Percentiles rank a stretch among this genome's conserved stretches.
Conservation (phyloP, 257 asterid species). For the Forsythia viridissima region DNA sequence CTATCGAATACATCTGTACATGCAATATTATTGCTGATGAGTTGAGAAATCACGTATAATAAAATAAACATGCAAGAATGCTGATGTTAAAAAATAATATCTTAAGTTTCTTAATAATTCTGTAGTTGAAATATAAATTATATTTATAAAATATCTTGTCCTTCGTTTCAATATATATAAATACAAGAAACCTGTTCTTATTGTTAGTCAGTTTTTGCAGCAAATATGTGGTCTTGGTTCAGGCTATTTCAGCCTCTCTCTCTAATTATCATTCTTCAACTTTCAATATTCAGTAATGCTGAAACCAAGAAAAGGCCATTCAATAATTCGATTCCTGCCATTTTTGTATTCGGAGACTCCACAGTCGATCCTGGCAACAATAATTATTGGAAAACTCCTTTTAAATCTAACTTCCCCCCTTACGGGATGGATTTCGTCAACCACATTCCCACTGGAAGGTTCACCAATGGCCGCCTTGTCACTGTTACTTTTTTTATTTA, state of each 20-base stretch:
- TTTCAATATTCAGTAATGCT: neutral
- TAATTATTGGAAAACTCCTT: conserved; percentile 40
- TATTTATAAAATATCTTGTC: neutral
- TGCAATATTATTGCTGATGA: too few relatives aligned
- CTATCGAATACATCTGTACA: too few relatives aligned
- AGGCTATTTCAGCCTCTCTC: neutral
- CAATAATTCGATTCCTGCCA: conserved; percentile 33
- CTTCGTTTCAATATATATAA: neutral
- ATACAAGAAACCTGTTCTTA: neutral
- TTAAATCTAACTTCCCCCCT: conserved; percentile 54
- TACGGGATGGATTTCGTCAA: conserved; percentile 57
- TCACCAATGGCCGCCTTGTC: conserved; percentile 61
- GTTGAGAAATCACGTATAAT: too few relatives aligned
- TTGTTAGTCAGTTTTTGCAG: neutral
- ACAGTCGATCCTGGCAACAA: conserved; percentile 84
- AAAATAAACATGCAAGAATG: neutral
- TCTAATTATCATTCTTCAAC: neutral
- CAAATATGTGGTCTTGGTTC: neutral
- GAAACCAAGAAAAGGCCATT: neutral
- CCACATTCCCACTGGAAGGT: conserved; percentile 71
- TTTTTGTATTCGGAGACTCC: conserved; percentile 75
- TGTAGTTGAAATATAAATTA: neutral
- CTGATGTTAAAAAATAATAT: neutral
- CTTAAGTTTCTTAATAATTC: too few relatives aligned
- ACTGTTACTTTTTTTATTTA: conserved; percentile 27